These are phyloP conservation scores for Lepraria neglecta DNA, from an alignment of 495 filamentous ascomycete genomes.

Conservation along the genomic window DNA sequence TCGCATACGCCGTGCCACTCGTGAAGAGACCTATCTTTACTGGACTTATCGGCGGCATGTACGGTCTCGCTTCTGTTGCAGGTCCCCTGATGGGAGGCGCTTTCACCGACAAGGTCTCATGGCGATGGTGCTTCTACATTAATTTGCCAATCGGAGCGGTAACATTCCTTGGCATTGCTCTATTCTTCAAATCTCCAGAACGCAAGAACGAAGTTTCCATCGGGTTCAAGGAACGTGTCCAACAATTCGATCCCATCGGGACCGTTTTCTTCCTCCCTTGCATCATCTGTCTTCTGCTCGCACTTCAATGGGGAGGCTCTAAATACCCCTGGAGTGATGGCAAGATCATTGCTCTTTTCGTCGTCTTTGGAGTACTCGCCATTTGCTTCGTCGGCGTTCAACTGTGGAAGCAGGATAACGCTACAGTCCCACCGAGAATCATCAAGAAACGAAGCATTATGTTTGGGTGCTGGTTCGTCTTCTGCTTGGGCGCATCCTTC, in stretches of 20 bases:
- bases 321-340: conserved; percentile 58
- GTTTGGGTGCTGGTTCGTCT: conserved; percentile 46
- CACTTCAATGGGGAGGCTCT: conserved; percentile 80
- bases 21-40: conserved; percentile 64
- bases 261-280: conserved; percentile 62
- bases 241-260: conserved; percentile 61
- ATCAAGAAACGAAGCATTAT: conserved; percentile 66
- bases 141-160: conserved; percentile 63
- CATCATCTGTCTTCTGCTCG: conserved; percentile 66
- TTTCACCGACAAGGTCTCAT: conserved; percentile 55
- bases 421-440: conserved; percentile 69
- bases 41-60: conserved; percentile 71
- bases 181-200: conserved; percentile 53
- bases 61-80: conserved; percentile 69
- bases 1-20: conserved; percentile 69
- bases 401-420: conserved; percentile 59
- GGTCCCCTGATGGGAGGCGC: conserved; percentile 65
- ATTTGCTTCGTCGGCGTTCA: conserved; percentile 59
- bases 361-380: conserved; percentile 63
- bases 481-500: conserved; percentile 56
- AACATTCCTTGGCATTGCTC: conserved; percentile 53
- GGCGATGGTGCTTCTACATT: conserved; percentile 63
- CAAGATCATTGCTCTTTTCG: conserved; percentile 64
- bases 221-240: conserved; percentile 41
- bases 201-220: conserved; percentile 40